Evolutionary conservation across 1,139 yeast genomes (phyloP).

Genomic region (Komagataea norvegica): DNA sequence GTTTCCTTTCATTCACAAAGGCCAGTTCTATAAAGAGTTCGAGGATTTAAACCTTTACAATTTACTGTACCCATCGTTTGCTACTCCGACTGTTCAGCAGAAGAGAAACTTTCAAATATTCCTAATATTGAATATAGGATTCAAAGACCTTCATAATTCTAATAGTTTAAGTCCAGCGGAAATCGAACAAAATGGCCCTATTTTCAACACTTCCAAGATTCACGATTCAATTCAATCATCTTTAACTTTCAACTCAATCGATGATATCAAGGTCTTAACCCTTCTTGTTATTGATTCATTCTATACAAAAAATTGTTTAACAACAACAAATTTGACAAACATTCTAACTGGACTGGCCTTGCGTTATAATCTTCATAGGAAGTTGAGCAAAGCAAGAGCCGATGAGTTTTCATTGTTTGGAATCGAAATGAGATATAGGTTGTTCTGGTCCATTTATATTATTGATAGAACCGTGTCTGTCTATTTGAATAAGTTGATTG

Average conservation of each 20-base stretch:
- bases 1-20: constrained; percentile 20
- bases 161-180: constrained; percentile 11
- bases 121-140: constrained; percentile 19
- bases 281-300: constrained; percentile 22
- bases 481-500: constrained; percentile 19
- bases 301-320: constrained; percentile 18
- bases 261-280: constrained; percentile 19
- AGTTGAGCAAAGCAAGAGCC: constrained; percentile 11
- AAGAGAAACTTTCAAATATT: constrained; percentile 17
- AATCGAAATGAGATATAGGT: constrained; percentile 20
- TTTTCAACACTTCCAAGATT: constrained; percentile 9
- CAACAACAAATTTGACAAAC: constrained; percentile 21
- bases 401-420: constrained; percentile 10
- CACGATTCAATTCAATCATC: constrained; percentile 15
- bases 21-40: constrained; percentile 12
- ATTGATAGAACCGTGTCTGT: constrained; percentile 22
- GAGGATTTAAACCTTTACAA: constrained; percentile 14
- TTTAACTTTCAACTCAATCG: constrained; percentile 16
- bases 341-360: constrained; percentile 18
- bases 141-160: constrained; percentile 15
- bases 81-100: constrained; percentile 8
- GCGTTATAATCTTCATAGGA: constrained; percentile 20
- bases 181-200: constrained; percentile 5
- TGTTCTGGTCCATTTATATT: constrained; percentile 22
- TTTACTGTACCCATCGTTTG: constrained; percentile 14